Percentiles rank a stretch among this genome's conserved stretches.
Evolutionary conservation across 805 yeast genomes (phyloP).

Genomic region (Cyberlindnera xishuangbannaensis): DNA sequence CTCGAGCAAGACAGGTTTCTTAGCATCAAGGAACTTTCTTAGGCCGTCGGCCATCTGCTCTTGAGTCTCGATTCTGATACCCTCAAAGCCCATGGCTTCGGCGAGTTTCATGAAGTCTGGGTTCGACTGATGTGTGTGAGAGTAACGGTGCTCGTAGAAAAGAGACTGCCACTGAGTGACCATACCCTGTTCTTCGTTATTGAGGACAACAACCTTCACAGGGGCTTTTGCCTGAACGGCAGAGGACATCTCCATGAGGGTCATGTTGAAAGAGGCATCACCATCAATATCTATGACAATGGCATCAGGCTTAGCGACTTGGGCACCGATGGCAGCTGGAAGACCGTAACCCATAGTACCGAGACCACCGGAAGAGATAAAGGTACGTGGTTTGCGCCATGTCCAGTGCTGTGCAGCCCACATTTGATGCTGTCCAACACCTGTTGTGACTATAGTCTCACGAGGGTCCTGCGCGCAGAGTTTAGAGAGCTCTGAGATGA

Average conservation of each 20-base stretch:
- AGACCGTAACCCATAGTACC: slow-evolving; percentile 99
- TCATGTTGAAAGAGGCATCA: slow-evolving; percentile 99
- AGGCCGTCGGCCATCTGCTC: slow-evolving; percentile 56
- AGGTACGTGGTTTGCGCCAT: slow-evolving; percentile 88
- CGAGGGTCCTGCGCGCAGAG: slow-evolving; percentile 58
- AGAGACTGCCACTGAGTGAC: slow-evolving; percentile 99
- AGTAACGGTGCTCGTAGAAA: slow-evolving; percentile 92
- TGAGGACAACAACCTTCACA: slow-evolving; percentile 80
- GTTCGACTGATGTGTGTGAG: slow-evolving; percentile 96
- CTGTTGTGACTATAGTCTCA: slow-evolving; percentile 88
- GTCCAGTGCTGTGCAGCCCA: slow-evolving; percentile 99
- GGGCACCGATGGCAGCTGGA: slow-evolving; percentile 98
- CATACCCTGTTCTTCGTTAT: slow-evolving; percentile 99
- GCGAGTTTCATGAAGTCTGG: slow-evolving; percentile 92
- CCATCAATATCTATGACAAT: slow-evolving; percentile 96
- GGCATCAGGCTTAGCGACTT: slow-evolving; percentile 92
- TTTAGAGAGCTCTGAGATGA: slow-evolving; percentile 69
- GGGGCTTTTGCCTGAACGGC: slow-evolving; percentile 94
- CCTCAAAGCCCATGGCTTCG: slow-evolving; percentile 89
- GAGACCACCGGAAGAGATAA: slow-evolving; percentile 97
- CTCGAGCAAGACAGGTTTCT: slow-evolving; percentile 81
- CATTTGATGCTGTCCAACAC: slow-evolving; percentile 99
- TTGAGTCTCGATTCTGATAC: slow-evolving; percentile 65
- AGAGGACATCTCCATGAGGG: slow-evolving; percentile 84
- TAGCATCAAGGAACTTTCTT: slow-evolving; percentile 63